A percentile compares a stretch with the other conserved stretches of the same genome.
These are phyloP conservation scores for Cylindrotheca closterium DNA, from an alignment of 108 stramenopile species.

Conservation along the genomic window DNA sequence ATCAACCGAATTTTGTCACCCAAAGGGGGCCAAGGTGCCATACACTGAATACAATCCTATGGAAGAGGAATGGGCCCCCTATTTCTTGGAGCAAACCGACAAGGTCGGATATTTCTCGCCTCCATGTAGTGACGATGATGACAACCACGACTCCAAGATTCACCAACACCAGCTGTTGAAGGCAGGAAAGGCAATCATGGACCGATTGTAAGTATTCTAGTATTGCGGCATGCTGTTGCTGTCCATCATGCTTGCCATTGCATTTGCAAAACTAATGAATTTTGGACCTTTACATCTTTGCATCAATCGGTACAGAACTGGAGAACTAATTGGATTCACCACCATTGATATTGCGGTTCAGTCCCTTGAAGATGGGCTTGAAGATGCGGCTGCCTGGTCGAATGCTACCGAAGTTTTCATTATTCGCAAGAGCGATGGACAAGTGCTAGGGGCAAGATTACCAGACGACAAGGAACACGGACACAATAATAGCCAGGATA, in stretches of 20 bases:
- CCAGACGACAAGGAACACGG: constrained; percentile 15
- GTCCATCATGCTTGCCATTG: neutral
- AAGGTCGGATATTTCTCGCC: constrained; percentile 31
- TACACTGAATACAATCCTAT: constrained; percentile 50
- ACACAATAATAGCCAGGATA: neutral
- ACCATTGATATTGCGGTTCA: constrained; percentile 35
- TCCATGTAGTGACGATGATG: constrained; percentile 24
- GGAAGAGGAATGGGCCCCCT: constrained; percentile 43
- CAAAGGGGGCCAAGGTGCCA: constrained; percentile 29
- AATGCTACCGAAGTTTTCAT: neutral
- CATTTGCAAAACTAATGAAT: neutral
- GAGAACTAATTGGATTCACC: constrained; percentile 44
- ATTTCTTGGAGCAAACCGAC: constrained; percentile 43
- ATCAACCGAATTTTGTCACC: constrained; percentile 42
- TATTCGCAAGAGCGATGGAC: neutral
- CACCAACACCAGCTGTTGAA: constrained; percentile 24
- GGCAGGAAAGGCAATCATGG: constrained; percentile 38
- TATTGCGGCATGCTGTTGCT: too few relatives aligned
- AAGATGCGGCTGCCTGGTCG: constrained; percentile 37
- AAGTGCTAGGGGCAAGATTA: constrained; percentile 4
- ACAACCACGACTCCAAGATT: too few relatives aligned
- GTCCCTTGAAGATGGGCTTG: constrained; percentile 27
- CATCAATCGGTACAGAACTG: constrained; percentile 15
- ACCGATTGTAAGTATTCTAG: constrained; percentile 42
- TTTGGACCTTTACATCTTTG: neutral